Conservation (phyloP, 164 flowering plant species). For the Liquidambar formosana region DNA sequence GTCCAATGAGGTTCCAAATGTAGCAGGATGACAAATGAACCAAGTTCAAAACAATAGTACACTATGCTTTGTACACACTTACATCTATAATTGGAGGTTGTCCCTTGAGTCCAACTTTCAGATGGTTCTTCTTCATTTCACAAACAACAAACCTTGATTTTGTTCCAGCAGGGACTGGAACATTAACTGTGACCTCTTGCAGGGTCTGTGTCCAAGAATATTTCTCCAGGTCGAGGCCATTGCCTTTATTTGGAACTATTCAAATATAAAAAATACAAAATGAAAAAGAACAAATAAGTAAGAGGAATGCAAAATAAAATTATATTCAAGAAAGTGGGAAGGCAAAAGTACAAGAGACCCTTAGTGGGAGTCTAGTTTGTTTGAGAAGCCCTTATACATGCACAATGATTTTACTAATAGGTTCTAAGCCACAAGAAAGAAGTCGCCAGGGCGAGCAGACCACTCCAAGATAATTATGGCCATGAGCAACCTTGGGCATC, state of each 20-base stretch:
- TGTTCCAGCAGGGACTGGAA: conserved; percentile 86
- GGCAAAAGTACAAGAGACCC: too few species aligned
- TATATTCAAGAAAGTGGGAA: too few species aligned
- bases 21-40: neutral
- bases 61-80: conserved; percentile 32
- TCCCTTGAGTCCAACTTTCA: conserved; percentile 90
- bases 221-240: conserved; percentile 89
- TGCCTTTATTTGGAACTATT: conserved; percentile 76
- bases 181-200: conserved; percentile 67
- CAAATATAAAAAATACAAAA: neutral
- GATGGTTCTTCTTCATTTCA: conserved; percentile 81
- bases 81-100: conserved; percentile 94
- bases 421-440: too few species aligned
- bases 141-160: conserved; percentile 71
- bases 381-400: too few species aligned
- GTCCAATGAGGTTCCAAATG: neutral
- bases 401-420: too few species aligned
- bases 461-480: too few species aligned
- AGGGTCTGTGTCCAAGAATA: conserved; percentile 90
- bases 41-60: neutral
- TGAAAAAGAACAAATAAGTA: neutral
- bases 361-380: too few species aligned
- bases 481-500: too few species aligned
- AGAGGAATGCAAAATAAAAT: neutral
- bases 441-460: too few species aligned